Base-by-base conservation (phyloP, 768 basidiomycete species). In the Trametes elegans region DNA sequence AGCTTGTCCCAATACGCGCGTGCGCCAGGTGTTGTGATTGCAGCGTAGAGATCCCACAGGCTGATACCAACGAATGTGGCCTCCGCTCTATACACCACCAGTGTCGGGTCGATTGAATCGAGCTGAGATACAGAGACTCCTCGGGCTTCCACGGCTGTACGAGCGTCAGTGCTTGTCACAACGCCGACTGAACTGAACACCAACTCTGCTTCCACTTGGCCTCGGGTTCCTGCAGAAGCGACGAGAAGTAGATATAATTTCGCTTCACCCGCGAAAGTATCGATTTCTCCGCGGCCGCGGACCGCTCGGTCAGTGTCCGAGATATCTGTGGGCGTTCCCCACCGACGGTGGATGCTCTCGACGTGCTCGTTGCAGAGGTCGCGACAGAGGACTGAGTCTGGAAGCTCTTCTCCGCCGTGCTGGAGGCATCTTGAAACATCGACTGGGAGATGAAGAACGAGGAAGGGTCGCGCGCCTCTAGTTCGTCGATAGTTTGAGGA, bases 191-290 rank as follows among this genome's bases (percentile, higher is more conserved):
- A 19, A 74, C 10, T 8, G 3, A 5, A 11, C 13, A 44, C 86
- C 64, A 70, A 92, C 90, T 90, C 65, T 86, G 78, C 66, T 85
- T 85, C 96, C 96, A 99, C 70, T 99, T 99, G 3, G 93, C 93
- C 70, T 98, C 94, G 0, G 97, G 97, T 64, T 98, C 96, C 70
- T 98, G 97, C 44, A 99, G 71, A 43, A 99, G 75, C 0, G 95
- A 97, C 1, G 95, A 95, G 69, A 99, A 98, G 71, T 98, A 98
- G 49, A 98, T 98, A 64, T 99, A 99, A 68, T 91, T 96, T 56
- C 97, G 79, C 65, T 86, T 82, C 19, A 98, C 90, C 59, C 93
- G 78, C 5, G 90, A 85, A 14, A 90, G 66, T n/a, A 98, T 88
- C 3, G 87, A 83, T 68, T 93, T 92, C 59, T 92, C 87, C 6